phyloP scores from a whole-genome alignment of 2,329 filamentous ascomycete genomes.

The Hypocrella siamensis region DNA sequence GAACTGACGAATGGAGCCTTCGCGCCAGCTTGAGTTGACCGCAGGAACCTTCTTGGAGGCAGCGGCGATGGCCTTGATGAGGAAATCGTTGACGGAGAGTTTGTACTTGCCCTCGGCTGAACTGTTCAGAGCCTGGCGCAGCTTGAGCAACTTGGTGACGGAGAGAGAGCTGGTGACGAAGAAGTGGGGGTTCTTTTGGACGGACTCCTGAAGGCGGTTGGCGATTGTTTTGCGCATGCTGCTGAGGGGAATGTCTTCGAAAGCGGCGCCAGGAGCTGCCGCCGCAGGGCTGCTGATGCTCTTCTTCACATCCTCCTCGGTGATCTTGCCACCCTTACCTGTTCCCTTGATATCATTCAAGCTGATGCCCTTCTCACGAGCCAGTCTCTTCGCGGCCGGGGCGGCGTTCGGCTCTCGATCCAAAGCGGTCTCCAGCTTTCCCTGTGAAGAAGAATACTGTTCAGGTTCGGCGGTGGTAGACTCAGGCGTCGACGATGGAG shows the following conservation, averaged over 20 bases:
- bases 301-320: slow-evolving; percentile 87
- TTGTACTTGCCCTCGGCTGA: slow-evolving; percentile 89
- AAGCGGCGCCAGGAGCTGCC: slow-evolving; percentile 46
- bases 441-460: slow-evolving; percentile 58
- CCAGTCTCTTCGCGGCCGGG: slow-evolving; percentile 63
- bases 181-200: slow-evolving; percentile 94
- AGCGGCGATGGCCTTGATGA: slow-evolving; percentile 86
- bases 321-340: slow-evolving; percentile 74
- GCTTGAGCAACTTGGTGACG: slow-evolving; percentile 89
- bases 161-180: slow-evolving; percentile 86
- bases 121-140: slow-evolving; percentile 83
- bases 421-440: slow-evolving; percentile 67
- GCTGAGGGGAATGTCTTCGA: slow-evolving; percentile 69
- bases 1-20: slow-evolving; percentile 82
- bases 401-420: slow-evolving; percentile 65
- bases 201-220: slow-evolving; percentile 71
- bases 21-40: slow-evolving; percentile 92
- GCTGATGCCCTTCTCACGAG: slow-evolving; percentile 69
- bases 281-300: slow-evolving; percentile 43
- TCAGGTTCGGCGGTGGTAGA: slow-evolving; percentile 38
- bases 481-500: slow-evolving; percentile 29
- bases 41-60: slow-evolving; percentile 88
- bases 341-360: slow-evolving; percentile 72
- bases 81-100: slow-evolving; percentile 98
- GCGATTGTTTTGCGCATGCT: slow-evolving; percentile 99